A percentile compares a stretch with the other conserved stretches of the same genome.
Evolutionary conservation across 257 asterid species (phyloP).

Genomic region (Ajuga chamaepitys): DNA sequence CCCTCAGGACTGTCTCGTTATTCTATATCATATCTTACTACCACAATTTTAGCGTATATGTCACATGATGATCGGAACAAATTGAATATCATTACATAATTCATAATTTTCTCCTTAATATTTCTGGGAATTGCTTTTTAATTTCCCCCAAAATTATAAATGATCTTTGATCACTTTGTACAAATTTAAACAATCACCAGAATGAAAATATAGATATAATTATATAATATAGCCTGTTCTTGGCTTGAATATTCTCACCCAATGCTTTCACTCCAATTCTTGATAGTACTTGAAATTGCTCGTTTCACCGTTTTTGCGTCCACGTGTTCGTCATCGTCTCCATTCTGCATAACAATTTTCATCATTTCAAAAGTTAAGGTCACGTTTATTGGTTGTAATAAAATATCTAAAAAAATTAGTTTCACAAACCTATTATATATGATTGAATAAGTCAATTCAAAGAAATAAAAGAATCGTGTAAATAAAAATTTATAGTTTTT

Average conservation of each 20-base stretch:
- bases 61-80: slow-evolving; percentile 2
- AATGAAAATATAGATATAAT: not conserved
- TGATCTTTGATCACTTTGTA: slow-evolving; percentile 31
- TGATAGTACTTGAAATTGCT: slow-evolving; percentile 57
- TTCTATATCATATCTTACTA: not conserved
- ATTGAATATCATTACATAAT: not conserved
- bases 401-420: no score
- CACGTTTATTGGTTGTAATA: no score
- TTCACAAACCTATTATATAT: no score
- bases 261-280: slow-evolving; percentile 56
- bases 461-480: no score
- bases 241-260: slow-evolving; percentile 5
- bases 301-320: slow-evolving; percentile 57
- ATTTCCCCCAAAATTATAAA: slow-evolving; percentile 18
- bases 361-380: no score
- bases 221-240: not conserved
- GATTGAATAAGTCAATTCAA: no score
- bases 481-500: no score
- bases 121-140: slow-evolving; percentile 8
- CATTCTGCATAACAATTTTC: slow-evolving; percentile 33
- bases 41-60: not conserved
- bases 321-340: slow-evolving; percentile 49
- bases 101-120: not conserved
- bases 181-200: not conserved
- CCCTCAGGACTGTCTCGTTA: not conserved